Conservation (phyloP, 208 protist genomes). For the Trypanosoma rangeli region DNA sequence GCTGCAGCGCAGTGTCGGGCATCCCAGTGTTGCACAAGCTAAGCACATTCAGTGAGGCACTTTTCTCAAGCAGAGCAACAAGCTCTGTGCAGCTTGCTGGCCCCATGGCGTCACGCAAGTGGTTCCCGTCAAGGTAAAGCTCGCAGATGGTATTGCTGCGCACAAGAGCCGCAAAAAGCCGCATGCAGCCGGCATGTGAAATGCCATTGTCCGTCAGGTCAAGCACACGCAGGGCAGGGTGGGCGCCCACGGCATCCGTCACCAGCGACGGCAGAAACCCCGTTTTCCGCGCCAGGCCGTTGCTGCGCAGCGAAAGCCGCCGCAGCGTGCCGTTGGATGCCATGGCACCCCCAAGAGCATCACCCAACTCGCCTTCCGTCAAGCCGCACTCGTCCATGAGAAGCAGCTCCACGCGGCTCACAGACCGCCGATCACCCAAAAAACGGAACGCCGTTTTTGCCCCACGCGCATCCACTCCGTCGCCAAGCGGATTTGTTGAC, state of each 20-base stretch:
- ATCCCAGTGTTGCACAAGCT: conserved; percentile 13
- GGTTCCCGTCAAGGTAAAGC: conserved; percentile 27
- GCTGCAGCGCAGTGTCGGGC: conserved; percentile 19
- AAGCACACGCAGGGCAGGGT: conserved; percentile 14
- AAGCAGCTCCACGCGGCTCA: conserved; percentile 15
- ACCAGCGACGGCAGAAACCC: conserved; percentile 19
- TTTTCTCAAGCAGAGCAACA: conserved; percentile 21
- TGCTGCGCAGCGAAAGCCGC: conserved; percentile 9
- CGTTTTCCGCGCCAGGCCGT: conserved; percentile 12
- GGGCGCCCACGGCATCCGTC: conserved; percentile 15
- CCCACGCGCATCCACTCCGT: conserved; percentile 19
- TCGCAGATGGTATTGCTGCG: conserved; percentile 15
- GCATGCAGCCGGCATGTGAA: conserved; percentile 14
- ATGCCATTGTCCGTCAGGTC: conserved; percentile 26
- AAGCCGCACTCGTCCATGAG: conserved; percentile 20
- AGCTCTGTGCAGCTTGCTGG: conserved; percentile 6
- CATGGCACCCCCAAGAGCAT: conserved; percentile 21
- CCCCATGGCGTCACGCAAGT: neutral
- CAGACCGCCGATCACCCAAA: neutral
- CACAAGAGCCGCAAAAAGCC: conserved; percentile 22
- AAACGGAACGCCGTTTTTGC: conserved; percentile 22
- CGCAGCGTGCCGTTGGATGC: conserved; percentile 17
- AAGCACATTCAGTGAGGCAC: conserved; percentile 20
- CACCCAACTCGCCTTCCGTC: conserved; percentile 10
- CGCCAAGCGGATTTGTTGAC: conserved; percentile 26